Evolutionary conservation across 2,329 filamentous ascomycete genomes (phyloP).

Genomic region (Phialophora expanda): DNA sequence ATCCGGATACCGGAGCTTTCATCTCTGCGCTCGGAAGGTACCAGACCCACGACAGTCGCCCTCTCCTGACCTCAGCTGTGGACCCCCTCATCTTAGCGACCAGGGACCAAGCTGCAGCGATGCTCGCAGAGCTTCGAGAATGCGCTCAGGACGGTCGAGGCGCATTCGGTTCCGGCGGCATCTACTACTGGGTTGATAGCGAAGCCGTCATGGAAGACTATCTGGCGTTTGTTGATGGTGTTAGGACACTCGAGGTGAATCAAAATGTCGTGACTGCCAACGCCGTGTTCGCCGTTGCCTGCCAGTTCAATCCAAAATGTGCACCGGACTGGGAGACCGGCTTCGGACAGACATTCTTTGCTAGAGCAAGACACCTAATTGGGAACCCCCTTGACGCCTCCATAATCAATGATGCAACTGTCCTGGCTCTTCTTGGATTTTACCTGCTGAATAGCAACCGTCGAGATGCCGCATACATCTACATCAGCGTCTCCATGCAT

Average conservation of each 20-base stretch:
- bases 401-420: slow-evolving; percentile 53
- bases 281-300: slow-evolving; percentile 53
- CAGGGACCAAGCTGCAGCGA: slow-evolving; percentile 46
- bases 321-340: slow-evolving; percentile 44
- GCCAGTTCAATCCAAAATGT: slow-evolving; percentile 42
- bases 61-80: slow-evolving; percentile 47
- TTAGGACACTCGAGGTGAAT: slow-evolving; percentile 9
- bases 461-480: slow-evolving; percentile 57
- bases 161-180: slow-evolving; percentile 53
- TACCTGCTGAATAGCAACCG: slow-evolving; percentile 59
- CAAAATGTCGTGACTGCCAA: slow-evolving; percentile 53
- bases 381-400: slow-evolving; percentile 56
- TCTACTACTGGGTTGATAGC: slow-evolving; percentile 57
- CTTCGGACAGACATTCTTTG: slow-evolving; percentile 54
- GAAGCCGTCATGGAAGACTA: slow-evolving; percentile 46
- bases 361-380: slow-evolving; percentile 52
- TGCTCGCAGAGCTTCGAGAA: slow-evolving; percentile 51
- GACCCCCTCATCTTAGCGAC: slow-evolving; percentile 51
- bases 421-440: slow-evolving; percentile 56
- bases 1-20: slow-evolving; percentile 44
- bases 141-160: slow-evolving; percentile 56
- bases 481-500: slow-evolving; percentile 55
- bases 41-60: slow-evolving; percentile 56
- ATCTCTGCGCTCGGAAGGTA: slow-evolving; percentile 53
- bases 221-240: slow-evolving; percentile 23